These are phyloP conservation scores for Mycena sp. DNA, from an alignment of 1,284 basidiomycete species.

Conservation along the genomic window DNA sequence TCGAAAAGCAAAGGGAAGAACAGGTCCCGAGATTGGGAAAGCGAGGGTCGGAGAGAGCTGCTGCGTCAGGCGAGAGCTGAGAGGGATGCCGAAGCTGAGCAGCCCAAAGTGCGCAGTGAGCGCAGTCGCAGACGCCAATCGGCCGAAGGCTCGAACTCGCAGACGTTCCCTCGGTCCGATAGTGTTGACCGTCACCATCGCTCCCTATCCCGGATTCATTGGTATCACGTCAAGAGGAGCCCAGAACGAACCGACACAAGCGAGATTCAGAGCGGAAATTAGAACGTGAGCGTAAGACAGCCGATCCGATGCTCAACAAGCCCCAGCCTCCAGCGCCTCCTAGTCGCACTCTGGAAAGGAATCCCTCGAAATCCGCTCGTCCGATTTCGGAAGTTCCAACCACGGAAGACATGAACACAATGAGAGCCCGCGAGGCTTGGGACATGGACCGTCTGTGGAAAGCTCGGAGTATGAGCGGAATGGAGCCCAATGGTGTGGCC, in stretches of 20 bases:
- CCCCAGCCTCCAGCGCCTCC: conserved; percentile 51
- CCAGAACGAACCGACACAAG: conserved; percentile 22
- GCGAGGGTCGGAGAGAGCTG: conserved; percentile 35
- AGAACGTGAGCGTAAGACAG: conserved; percentile 11
- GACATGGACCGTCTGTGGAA: conserved; percentile 84
- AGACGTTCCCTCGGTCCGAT: conserved; percentile 23
- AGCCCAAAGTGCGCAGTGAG: conserved; percentile 34
- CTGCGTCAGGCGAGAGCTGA: conserved; percentile 37
- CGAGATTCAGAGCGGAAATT: conserved; percentile 28
- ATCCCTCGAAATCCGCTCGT: conserved; percentile 62
- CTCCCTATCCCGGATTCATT: conserved; percentile 20
- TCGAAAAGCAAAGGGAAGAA: conserved; percentile 43
- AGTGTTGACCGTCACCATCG: conserved; percentile 23
- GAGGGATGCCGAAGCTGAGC: conserved; percentile 29
- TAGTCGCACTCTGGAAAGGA: conserved; percentile 54
- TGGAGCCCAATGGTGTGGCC: conserved; percentile 55
- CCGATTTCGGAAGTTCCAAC: conserved; percentile 78
- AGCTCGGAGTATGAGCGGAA: conserved; percentile 58
- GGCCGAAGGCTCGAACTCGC: conserved; percentile 16
- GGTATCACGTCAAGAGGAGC: conserved; percentile 25
- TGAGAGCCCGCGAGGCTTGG: conserved; percentile 80
- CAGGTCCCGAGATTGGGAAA: conserved; percentile 33
- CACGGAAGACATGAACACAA: conserved; percentile 70
- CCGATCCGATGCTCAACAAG: conserved; percentile 39
- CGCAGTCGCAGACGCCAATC: conserved; percentile 30